Evolutionary conservation across 2,329 filamentous ascomycete genomes (phyloP).

Genomic region (Talaromyces atroroseus): DNA sequence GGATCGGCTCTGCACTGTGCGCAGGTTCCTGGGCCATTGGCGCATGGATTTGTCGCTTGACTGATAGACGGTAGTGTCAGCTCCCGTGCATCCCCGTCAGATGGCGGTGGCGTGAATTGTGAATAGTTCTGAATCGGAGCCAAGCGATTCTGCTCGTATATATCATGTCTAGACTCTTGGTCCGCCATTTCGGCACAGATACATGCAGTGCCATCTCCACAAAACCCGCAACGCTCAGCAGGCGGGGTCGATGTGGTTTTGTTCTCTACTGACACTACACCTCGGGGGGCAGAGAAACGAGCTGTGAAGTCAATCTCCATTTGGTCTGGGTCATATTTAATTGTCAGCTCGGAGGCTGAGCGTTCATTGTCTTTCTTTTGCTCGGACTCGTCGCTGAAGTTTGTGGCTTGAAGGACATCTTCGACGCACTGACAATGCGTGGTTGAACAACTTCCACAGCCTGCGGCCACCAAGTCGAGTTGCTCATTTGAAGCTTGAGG

Average conservation of each 20-base stretch:
- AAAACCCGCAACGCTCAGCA: constrained; percentile 71
- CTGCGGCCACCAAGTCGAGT: constrained; percentile 36
- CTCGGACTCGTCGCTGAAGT: constrained; percentile 22
- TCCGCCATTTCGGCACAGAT: constrained; percentile 66
- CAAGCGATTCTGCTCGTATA: constrained; percentile 34
- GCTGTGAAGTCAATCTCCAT: constrained; percentile 71
- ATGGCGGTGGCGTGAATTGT: constrained; percentile 49
- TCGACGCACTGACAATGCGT: constrained; percentile 59
- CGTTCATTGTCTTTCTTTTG: constrained; percentile 36
- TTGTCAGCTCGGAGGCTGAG: constrained; percentile 45
- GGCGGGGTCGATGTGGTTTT: constrained; percentile 24
- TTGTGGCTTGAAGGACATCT: constrained; percentile 46
- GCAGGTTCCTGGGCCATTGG: constrained; percentile 71
- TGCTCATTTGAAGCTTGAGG: constrained; percentile 13
- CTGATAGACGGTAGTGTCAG: constrained; percentile 38
- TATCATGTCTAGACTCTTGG: constrained; percentile 43
- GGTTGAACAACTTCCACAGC: constrained; percentile 62
- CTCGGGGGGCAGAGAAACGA: constrained; percentile 48
- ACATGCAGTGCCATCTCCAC: constrained; percentile 74
- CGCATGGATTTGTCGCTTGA: constrained; percentile 42
- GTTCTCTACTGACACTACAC: not conserved
- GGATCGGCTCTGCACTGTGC: constrained; percentile 72
- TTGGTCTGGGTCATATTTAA: constrained; percentile 43
- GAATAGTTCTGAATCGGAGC: constrained; percentile 43
- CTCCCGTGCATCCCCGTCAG: constrained; percentile 54